Evolutionary conservation across 257 asterid species (phyloP).

Genomic region (Plantago elongata): DNA sequence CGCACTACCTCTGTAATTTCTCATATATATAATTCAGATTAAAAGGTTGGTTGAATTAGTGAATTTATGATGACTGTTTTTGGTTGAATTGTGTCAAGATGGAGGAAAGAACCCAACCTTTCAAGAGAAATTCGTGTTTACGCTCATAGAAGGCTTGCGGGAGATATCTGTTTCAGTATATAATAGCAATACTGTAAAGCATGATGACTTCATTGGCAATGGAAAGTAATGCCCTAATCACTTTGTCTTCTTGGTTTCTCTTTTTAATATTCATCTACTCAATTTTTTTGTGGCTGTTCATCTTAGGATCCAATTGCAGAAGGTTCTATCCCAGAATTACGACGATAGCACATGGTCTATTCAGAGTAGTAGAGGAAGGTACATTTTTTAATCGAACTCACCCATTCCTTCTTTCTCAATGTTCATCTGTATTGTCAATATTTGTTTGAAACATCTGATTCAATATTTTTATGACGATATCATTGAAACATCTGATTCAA

Average conservation of each 20-base stretch:
- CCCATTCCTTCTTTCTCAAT: neutral
- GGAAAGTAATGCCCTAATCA: slow-evolving; percentile 56
- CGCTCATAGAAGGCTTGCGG: slow-evolving; percentile 76
- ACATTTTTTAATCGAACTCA: neutral
- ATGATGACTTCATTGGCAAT: slow-evolving; percentile 78
- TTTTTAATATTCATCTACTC: neutral
- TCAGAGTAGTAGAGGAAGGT: slow-evolving; percentile 84
- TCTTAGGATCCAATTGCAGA: slow-evolving; percentile 71
- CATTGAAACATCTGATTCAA: no score
- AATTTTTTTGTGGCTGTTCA: slow-evolving; percentile 13
- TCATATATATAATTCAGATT: no score
- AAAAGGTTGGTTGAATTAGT: neutral
- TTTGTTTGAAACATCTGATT: no score
- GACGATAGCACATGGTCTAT: slow-evolving; percentile 82
- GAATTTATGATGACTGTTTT: neutral
- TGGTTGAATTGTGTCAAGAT: slow-evolving; percentile 37
- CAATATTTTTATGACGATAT: no score
- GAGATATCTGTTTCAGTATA: slow-evolving; percentile 65
- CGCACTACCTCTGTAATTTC: no score
- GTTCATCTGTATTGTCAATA: neutral
- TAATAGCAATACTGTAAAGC: slow-evolving; percentile 82
- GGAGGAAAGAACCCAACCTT: slow-evolving; percentile 93
- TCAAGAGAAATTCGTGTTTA: slow-evolving; percentile 86
- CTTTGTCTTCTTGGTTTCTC: neutral
- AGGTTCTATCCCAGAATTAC: slow-evolving; percentile 71